Base-by-base conservation (phyloP, 2,329 filamentous ascomycete genomes). In the Akanthomyces muscarius region DNA sequence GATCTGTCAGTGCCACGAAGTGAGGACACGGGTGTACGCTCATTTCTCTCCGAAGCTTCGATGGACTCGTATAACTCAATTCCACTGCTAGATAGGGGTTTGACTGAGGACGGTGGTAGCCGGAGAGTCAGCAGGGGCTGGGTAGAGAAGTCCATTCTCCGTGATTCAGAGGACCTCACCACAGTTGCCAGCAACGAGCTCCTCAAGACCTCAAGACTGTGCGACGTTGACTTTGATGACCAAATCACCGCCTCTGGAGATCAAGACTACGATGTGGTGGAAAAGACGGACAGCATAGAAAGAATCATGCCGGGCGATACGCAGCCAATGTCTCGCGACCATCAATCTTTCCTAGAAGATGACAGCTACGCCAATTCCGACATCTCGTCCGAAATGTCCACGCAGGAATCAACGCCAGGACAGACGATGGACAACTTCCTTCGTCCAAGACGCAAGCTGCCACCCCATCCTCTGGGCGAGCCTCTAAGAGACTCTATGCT, bases 61-160 rank as follows among this genome's bases (percentile, higher is more conserved):
- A 83, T 86, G 33, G 86, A 88, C 56, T 94, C 90, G 0, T 92
- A 92, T 71, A 88, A 85, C 45, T 93, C 90, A 0, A 86, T 88
- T 41, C 91, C 92, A 4, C 81, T 95, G 8, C 81, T 96, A 14
- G 89, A 94, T 65, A 85, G 89, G 56, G 89, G 83, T 3, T 71
- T 82, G 36, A 81, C 80, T 0, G 82, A 86, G 48, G 81, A 85
- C 65, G 80, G 74, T 1, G 74, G 70, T 8, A 79, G 78, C 66
- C 76, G 75, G 63, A 74, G 72, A 44, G 68, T 71, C 30, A 76
- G 76, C 13, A 73, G 71, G 7, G 78, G 81, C 63, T 87, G 85
- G 85, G 81, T 80, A 11, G 75, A 85, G 45, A 80, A 77, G 48
- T 87, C 86, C 0, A 72, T 87, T 33, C 75, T 86, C 5, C 77